Conservation (phyloP, 2,329 filamentous ascomycete genomes). For the Chaetothyriales sp. region DNA sequence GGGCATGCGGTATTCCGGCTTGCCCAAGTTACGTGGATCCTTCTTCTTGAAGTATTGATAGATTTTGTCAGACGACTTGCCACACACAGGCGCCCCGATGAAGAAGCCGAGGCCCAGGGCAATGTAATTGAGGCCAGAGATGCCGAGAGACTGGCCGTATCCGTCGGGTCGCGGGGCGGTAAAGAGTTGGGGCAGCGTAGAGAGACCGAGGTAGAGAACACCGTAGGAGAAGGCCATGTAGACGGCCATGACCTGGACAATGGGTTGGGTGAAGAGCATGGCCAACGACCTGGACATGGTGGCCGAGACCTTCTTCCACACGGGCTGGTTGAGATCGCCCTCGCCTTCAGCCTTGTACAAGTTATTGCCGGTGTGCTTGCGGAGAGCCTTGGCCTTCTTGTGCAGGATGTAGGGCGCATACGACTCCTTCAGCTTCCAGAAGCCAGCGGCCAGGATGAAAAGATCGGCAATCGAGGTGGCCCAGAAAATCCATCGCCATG, state of each 20-base stretch:
- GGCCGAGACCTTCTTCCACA: constrained; percentile 17
- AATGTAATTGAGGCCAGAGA: constrained; percentile 47
- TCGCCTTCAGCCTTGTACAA: constrained; percentile 21
- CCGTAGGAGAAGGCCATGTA: constrained; percentile 46
- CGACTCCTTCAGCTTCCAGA: constrained; percentile 47
- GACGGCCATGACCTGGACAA: constrained; percentile 41
- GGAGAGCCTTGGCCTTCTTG: constrained; percentile 38
- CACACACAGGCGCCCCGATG: constrained; percentile 35
- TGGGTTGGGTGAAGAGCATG: constrained; percentile 43
- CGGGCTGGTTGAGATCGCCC: constrained; percentile 17
- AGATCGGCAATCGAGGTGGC: constrained; percentile 47
- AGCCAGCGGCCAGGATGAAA: constrained; percentile 41
- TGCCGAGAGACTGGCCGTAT: constrained; percentile 40
- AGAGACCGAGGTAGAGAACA: constrained; percentile 46
- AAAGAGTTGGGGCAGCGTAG: constrained; percentile 48
- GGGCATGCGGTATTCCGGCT: constrained; percentile 44
- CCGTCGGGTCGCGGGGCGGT: constrained; percentile 16
- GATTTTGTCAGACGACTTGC: constrained; percentile 30
- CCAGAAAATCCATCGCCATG: constrained; percentile 28
- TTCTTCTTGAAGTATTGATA: constrained; percentile 23
- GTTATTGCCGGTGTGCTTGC: constrained; percentile 21
- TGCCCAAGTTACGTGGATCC: constrained; percentile 15
- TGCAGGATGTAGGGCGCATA: constrained; percentile 48
- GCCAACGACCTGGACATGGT: constrained; percentile 40
- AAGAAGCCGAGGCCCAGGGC: constrained; percentile 47